Conservation (phyloP, 805 yeast genomes). For the Starmerella vaccinii region DNA sequence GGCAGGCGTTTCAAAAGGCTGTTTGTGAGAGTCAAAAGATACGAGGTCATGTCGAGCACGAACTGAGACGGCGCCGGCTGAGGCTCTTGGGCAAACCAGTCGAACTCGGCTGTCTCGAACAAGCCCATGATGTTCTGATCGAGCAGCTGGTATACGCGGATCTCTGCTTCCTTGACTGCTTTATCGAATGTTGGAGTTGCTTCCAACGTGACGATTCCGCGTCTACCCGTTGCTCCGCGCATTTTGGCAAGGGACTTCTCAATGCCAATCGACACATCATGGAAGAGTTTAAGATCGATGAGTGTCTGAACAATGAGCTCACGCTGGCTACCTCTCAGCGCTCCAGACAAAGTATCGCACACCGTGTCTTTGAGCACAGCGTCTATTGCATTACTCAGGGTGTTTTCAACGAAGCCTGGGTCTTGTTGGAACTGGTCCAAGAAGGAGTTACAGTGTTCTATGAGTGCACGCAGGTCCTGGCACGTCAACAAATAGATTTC, state of each 20-base stretch:
- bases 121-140: slow-evolving; percentile 71
- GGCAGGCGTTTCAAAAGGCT: slow-evolving; percentile 80
- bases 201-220: slow-evolving; percentile 38
- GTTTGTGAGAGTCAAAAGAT: slow-evolving; percentile 71
- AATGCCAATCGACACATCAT: slow-evolving; percentile 61
- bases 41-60: slow-evolving; percentile 74
- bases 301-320: slow-evolving; percentile 85
- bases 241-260: slow-evolving; percentile 35
- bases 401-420: slow-evolving; percentile 48
- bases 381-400: slow-evolving; percentile 55
- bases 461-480: slow-evolving; percentile 55
- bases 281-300: slow-evolving; percentile 78
- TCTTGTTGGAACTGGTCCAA: slow-evolving; percentile 53
- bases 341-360: slow-evolving; percentile 49
- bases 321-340: slow-evolving; percentile 61
- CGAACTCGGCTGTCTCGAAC: slow-evolving; percentile 73
- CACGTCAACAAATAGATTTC: slow-evolving; percentile 81
- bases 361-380: slow-evolving; percentile 57
- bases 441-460: slow-evolving; percentile 55
- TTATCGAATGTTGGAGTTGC: slow-evolving; percentile 47
- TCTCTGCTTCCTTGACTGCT: slow-evolving; percentile 64
- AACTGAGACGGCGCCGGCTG: slow-evolving; percentile 55
- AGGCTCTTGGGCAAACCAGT: slow-evolving; percentile 53
- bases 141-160: slow-evolving; percentile 68
- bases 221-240: slow-evolving; percentile 29